phyloP scores from a whole-genome alignment of 2,329 filamentous ascomycete genomes.

The Elsinoe perseae region DNA sequence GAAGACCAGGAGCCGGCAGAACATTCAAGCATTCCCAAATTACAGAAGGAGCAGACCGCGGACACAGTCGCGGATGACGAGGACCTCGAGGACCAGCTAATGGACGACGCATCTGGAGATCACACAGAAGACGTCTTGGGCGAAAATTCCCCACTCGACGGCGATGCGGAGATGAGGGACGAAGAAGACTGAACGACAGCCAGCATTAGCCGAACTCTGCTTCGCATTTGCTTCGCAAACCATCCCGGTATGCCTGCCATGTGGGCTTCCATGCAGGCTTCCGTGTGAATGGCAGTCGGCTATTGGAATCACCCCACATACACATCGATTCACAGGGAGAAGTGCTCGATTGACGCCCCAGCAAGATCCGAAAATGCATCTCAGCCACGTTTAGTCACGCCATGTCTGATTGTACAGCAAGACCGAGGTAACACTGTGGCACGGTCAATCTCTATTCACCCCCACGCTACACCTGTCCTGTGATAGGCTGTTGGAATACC shows the following conservation, averaged over 20 bases:
- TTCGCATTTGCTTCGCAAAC: no score
- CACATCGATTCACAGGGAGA: no score
- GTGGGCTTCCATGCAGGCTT: no score
- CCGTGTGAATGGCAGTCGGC: no score
- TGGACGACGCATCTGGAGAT: slow-evolving; percentile 1
- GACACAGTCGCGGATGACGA: slow-evolving; percentile 4
- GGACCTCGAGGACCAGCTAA: slow-evolving; percentile 5
- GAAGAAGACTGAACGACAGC: slow-evolving; percentile 4
- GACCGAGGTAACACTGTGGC: no score
- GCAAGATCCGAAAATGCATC: no score
- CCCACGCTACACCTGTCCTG: not conserved
- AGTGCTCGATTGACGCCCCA: no score
- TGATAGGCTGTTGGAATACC: not conserved
- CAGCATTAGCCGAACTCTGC: not conserved
- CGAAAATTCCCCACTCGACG: slow-evolving; percentile 12
- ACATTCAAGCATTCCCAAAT: slow-evolving; percentile 15
- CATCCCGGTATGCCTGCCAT: no score
- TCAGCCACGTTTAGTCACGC: no score
- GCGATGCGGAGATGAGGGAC: slow-evolving; percentile 19
- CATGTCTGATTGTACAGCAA: no score
- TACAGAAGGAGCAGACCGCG: slow-evolving; percentile 5
- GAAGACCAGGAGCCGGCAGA: slow-evolving; percentile 19
- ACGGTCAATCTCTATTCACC: no score
- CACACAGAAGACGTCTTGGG: not conserved
- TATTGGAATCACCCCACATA: no score